Conservation (phyloP, 2,329 filamentous ascomycete genomes). For the Fusarium liriodendri region DNA sequence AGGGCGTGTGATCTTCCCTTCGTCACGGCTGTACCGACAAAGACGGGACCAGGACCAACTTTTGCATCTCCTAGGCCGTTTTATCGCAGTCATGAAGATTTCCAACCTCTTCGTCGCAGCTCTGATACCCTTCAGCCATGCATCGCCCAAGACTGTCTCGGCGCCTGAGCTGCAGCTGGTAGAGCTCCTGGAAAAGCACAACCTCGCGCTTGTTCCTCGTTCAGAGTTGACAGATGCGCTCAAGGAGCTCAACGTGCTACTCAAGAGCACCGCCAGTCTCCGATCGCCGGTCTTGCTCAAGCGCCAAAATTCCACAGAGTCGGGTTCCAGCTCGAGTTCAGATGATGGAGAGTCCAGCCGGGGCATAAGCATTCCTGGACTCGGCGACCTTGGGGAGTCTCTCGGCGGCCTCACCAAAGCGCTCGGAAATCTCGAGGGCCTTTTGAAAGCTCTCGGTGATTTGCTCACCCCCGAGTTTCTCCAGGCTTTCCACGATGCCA, state of each 20-base stretch:
- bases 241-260: conserved; percentile 54
- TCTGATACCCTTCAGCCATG: conserved; percentile 48
- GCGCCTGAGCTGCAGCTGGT: conserved; percentile 53
- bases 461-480: conserved; percentile 54
- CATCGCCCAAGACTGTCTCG: conserved; percentile 38
- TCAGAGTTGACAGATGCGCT: conserved; percentile 59
- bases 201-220: conserved; percentile 57
- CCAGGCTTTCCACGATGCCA: conserved; percentile 53
- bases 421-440: conserved; percentile 39
- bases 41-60: not conserved
- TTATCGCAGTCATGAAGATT: conserved; percentile 49
- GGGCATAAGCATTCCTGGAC: conserved; percentile 16
- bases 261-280: conserved; percentile 45
- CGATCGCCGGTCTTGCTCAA: conserved; percentile 13
- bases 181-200: conserved; percentile 55
- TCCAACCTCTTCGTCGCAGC: conserved; percentile 49
- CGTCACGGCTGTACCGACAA: not conserved
- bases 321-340: conserved; percentile 1
- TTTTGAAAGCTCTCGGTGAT: conserved; percentile 44
- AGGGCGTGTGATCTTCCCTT: not conserved
- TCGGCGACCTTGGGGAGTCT: conserved; percentile 32
- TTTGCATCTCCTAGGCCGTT: not conserved
- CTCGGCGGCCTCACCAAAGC: conserved; percentile 33
- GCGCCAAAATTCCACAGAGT: conserved; percentile 30
- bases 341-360: not conserved